A percentile compares a stretch with the other conserved stretches of the same genome.
Conservation (phyloP, 78 protist genomes). For the Blattamonas nauphoetae region DNA sequence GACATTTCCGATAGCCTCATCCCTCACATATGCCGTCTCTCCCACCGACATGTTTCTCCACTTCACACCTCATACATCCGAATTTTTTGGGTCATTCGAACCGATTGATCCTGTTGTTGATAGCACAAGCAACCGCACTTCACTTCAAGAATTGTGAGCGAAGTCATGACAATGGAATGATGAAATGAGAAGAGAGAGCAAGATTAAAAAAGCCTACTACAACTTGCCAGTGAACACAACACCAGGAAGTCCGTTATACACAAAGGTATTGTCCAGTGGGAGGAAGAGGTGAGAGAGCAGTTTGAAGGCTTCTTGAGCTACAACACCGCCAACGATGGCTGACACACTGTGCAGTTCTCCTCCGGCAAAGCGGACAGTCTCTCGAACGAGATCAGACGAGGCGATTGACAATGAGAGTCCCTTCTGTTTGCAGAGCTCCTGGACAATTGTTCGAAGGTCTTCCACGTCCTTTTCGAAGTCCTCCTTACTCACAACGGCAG, state of each 20-base stretch:
- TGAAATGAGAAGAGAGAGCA: too few relatives aligned
- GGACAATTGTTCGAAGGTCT: not conserved
- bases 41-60: too few relatives aligned
- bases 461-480: conserved; percentile 21
- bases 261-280: conserved; percentile 32
- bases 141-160: too few relatives aligned
- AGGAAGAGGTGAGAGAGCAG: conserved; percentile 22
- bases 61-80: too few relatives aligned
- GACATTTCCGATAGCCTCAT: too few relatives aligned
- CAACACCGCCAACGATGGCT: conserved; percentile 36
- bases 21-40: too few relatives aligned
- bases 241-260: conserved; percentile 22
- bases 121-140: too few relatives aligned
- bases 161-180: too few relatives aligned
- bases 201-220: too few relatives aligned
- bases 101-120: too few relatives aligned
- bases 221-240: too few relatives aligned
- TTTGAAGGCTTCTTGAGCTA: conserved; percentile 36
- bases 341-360: conserved; percentile 34
- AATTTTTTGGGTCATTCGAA: too few relatives aligned
- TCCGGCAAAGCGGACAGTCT: conserved; percentile 2
- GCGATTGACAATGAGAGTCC: not conserved
- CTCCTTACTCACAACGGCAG: not conserved
- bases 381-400: conserved; percentile 2
- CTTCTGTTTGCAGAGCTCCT: not conserved